Evolutionary conservation across 176 grass and related monocot genomes (phyloP).

Genomic region (Triticum aestivum): DNA sequence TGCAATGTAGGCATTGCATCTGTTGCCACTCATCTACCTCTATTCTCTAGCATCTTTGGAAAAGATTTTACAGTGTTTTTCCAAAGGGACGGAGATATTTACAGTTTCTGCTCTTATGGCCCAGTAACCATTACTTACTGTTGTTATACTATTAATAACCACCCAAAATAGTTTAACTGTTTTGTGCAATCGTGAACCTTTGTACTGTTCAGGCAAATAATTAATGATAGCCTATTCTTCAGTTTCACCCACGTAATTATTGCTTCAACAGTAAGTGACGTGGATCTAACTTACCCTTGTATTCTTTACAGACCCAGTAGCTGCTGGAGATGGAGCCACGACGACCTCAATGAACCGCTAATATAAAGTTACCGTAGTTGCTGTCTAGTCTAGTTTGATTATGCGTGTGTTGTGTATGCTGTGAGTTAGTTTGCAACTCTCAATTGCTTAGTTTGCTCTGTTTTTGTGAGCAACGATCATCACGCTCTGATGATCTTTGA

Average conservation of each 20-base stretch:
- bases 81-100: background rate
- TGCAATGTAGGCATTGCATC: background rate
- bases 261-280: background rate
- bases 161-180: background rate
- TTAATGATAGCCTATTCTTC: background rate
- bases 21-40: background rate
- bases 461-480: slow-evolving; percentile 22
- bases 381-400: background rate
- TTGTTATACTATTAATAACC: background rate
- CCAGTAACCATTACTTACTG: too few relatives aligned
- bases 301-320: slow-evolving; percentile 36
- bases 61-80: background rate
- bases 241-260: background rate
- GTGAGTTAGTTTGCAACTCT: background rate
- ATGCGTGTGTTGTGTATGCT: background rate
- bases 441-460: slow-evolving; percentile 17
- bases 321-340: slow-evolving; percentile 11
- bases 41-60: background rate
- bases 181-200: background rate
- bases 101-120: background rate
- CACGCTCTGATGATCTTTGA: slow-evolving; percentile 22
- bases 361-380: background rate
- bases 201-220: background rate
- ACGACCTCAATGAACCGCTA: background rate
- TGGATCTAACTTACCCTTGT: background rate